Conservation (phyloP, 1,284 basidiomycete species). For the Pterula multifida region DNA sequence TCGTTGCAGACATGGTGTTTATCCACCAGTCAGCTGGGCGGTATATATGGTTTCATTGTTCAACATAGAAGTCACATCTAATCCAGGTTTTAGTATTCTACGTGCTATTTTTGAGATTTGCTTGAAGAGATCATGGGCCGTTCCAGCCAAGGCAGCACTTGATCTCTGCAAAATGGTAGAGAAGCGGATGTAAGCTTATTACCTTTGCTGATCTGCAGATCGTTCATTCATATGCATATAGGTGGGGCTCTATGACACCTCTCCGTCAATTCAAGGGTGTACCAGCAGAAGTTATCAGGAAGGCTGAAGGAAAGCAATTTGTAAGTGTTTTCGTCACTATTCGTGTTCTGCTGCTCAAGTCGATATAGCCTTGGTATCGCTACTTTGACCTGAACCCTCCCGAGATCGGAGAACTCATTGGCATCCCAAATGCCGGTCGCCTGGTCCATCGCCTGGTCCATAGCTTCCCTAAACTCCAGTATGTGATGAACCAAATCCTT, state of each 20-base stretch:
- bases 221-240: conserved; percentile 18
- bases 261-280: conserved; percentile 91
- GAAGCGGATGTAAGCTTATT: conserved; percentile 55
- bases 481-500: conserved; percentile 19
- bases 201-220: neutral
- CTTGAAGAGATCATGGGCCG: conserved; percentile 95
- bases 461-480: conserved; percentile 92
- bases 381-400: conserved; percentile 86
- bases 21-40: conserved; percentile 87
- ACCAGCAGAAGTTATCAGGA: conserved; percentile 77
- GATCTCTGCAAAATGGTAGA: conserved; percentile 98
- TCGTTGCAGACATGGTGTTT: conserved; percentile 98
- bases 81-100: conserved; percentile 56
- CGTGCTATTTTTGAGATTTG: conserved; percentile 99
- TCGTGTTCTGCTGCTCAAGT: too few relatives aligned
- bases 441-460: conserved; percentile 93
- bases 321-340: conserved; percentile 41
- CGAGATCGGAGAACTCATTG: conserved; percentile 90
- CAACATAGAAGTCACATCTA: conserved; percentile 3
- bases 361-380: conserved; percentile 80
- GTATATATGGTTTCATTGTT: conserved; percentile 26
- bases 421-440: conserved; percentile 84
- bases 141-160: conserved; percentile 83
- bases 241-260: conserved; percentile 97
- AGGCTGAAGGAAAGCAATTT: conserved; percentile 97